These are phyloP conservation scores for Plasmodium coatneyi DNA, from an alignment of 169 alveolate species.

Conservation along the genomic window DNA sequence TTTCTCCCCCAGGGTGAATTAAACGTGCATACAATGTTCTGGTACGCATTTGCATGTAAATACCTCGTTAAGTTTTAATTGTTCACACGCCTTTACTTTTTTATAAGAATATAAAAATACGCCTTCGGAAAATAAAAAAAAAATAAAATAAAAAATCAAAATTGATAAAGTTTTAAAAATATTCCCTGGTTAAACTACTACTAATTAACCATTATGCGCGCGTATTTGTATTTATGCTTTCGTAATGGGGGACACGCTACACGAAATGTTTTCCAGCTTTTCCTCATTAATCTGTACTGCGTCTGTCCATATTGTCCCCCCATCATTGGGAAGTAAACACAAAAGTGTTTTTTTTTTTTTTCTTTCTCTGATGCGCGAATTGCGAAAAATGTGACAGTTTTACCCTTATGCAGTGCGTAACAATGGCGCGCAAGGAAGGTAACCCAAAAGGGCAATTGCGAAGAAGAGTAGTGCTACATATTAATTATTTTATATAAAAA, in stretches of 20 bases:
- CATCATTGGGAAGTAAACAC: neutral
- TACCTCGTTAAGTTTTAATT: neutral
- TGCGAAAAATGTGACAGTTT: neutral
- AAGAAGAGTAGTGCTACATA: neutral
- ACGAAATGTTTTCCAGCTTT: neutral
- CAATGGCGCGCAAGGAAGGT: neutral
- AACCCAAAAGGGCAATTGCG: neutral
- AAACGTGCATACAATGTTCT: neutral
- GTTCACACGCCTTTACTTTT: neutral
- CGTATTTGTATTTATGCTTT: neutral
- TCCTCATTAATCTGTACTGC: neutral
- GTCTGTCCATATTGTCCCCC: neutral
- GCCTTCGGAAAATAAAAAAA: neutral
- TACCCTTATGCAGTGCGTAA: neutral
- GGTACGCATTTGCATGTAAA: neutral
- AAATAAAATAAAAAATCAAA: neutral
- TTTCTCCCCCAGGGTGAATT: neutral
- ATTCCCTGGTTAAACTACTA: neutral
- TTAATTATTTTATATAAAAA: neutral
- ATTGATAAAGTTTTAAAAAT: neutral
- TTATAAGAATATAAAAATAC: neutral
- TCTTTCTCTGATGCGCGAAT: neutral
- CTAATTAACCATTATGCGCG: neutral
- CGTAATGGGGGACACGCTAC: neutral
- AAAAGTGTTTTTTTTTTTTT: neutral